Conservation (phyloP, 345 rosid genomes). For the Bruguiera gymnorhiza region DNA sequence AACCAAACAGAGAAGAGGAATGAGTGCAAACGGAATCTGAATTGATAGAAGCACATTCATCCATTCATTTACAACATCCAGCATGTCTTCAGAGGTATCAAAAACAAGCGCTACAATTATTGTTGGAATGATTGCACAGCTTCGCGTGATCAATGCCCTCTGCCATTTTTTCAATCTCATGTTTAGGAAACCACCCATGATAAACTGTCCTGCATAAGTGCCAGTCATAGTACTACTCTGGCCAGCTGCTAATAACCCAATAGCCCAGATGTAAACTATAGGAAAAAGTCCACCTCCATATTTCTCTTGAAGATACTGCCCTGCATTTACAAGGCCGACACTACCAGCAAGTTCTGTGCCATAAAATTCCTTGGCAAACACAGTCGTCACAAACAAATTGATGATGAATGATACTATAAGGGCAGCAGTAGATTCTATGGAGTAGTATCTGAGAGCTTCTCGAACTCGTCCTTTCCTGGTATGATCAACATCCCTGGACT, state of each 20-base stretch:
- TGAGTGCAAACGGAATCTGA: slow-evolving; percentile 89
- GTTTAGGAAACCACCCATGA: slow-evolving; percentile 94
- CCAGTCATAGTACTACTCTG: slow-evolving; percentile 95
- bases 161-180: slow-evolving; percentile 88
- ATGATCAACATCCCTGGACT: slow-evolving; percentile 72
- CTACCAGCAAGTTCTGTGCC: slow-evolving; percentile 66
- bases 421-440: slow-evolving; percentile 73
- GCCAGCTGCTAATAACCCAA: slow-evolving; percentile 89
- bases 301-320: slow-evolving; percentile 82
- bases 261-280: slow-evolving; percentile 85
- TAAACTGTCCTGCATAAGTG: slow-evolving; percentile 91
- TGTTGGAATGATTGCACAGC: slow-evolving; percentile 81
- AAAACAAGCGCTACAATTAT: slow-evolving; percentile 75
- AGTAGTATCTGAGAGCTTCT: slow-evolving; percentile 87
- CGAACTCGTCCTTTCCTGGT: slow-evolving; percentile 59
- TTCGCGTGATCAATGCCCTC: slow-evolving; percentile 85
- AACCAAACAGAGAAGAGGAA: slow-evolving; percentile 77
- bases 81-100: slow-evolving; percentile 60
- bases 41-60: slow-evolving; percentile 81
- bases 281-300: slow-evolving; percentile 89
- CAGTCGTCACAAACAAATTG: slow-evolving; percentile 84
- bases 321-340: slow-evolving; percentile 82
- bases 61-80: slow-evolving; percentile 85
- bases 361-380: slow-evolving; percentile 84
- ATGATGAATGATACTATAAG: slow-evolving; percentile 73